Percentiles rank a stretch among this genome's conserved stretches.
These are phyloP conservation scores for Monilinia fructigena DNA, from an alignment of 2,329 filamentous ascomycete genomes.

Conservation along the genomic window DNA sequence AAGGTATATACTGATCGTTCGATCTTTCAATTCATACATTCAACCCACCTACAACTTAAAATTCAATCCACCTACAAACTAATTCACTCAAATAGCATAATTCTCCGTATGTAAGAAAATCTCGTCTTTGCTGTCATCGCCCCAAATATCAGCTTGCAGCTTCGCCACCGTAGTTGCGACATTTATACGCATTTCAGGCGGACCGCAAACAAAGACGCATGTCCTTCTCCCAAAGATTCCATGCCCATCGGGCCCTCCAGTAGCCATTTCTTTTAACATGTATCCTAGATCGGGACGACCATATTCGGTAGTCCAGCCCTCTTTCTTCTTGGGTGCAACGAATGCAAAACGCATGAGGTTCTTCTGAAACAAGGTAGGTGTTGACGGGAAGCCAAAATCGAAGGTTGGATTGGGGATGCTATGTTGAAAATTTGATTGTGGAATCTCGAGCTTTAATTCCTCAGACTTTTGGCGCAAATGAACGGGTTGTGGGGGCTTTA, in stretches of 20 bases:
- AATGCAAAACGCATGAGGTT: conserved; percentile 89
- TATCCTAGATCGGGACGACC: conserved; percentile 84
- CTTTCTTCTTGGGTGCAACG: conserved; percentile 65
- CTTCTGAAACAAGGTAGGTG: conserved; percentile 85
- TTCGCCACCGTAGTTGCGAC: conserved; percentile 82
- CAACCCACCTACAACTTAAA: neutral
- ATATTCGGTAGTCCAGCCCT: conserved; percentile 91
- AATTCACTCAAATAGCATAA: conserved; percentile 68
- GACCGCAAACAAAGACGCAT: conserved; percentile 91
- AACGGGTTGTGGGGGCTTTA: conserved; percentile 26
- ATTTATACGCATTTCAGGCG: conserved; percentile 80
- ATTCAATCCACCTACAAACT: neutral
- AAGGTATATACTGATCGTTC: conserved; percentile 11
- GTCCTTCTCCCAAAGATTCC: conserved; percentile 75
- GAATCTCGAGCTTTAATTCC: conserved; percentile 33
- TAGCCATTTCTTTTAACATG: conserved; percentile 80
- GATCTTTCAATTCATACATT: conserved; percentile 1
- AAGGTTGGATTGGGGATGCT: conserved; percentile 48
- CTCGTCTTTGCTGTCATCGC: conserved; percentile 75
- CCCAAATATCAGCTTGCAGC: conserved; percentile 81
- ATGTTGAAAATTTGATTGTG: conserved; percentile 21
- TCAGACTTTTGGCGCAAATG: conserved; percentile 30
- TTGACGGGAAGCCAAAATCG: conserved; percentile 78
- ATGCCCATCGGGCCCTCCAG: conserved; percentile 62
- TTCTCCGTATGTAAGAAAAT: conserved; percentile 95